Conservation (phyloP, 495 filamentous ascomycete species). For the Penicillium dipodomyicola region DNA sequence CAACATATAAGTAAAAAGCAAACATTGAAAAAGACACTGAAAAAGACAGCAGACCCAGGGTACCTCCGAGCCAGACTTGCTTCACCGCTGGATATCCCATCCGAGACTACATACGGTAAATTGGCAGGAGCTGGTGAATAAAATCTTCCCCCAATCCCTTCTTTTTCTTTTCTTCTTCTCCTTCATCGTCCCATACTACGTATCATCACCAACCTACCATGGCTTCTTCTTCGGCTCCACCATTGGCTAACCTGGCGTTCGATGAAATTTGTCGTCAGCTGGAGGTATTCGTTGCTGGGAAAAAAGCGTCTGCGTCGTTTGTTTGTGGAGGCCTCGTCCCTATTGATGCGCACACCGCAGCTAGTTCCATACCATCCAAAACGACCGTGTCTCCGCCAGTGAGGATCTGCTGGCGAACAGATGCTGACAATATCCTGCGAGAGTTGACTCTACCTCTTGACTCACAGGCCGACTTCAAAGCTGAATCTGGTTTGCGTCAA, state of each 20-base stretch:
- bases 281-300: constrained; percentile 2
- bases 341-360: background rate
- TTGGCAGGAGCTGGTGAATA: too few relatives aligned
- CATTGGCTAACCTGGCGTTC: background rate
- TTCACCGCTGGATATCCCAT: too few relatives aligned
- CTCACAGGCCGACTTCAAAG: background rate
- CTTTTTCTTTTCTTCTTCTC: too few relatives aligned
- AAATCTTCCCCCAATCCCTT: too few relatives aligned
- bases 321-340: constrained; percentile 19
- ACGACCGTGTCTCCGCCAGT: constrained; percentile 2
- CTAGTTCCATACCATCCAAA: background rate
- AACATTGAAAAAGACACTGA: too few relatives aligned
- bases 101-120: too few relatives aligned
- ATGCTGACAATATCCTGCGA: background rate
- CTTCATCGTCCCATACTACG: too few relatives aligned
- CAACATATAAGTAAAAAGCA: too few relatives aligned
- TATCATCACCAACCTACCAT: too few relatives aligned
- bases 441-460: constrained; percentile 14
- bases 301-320: constrained; percentile 13
- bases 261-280: constrained; percentile 12
- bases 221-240: background rate
- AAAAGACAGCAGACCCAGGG: too few relatives aligned
- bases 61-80: too few relatives aligned
- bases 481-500: background rate
- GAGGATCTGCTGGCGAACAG: constrained; percentile 7